Evolutionary conservation across 129 eudicot species (phyloP).

Genomic region (Logfia minima): DNA sequence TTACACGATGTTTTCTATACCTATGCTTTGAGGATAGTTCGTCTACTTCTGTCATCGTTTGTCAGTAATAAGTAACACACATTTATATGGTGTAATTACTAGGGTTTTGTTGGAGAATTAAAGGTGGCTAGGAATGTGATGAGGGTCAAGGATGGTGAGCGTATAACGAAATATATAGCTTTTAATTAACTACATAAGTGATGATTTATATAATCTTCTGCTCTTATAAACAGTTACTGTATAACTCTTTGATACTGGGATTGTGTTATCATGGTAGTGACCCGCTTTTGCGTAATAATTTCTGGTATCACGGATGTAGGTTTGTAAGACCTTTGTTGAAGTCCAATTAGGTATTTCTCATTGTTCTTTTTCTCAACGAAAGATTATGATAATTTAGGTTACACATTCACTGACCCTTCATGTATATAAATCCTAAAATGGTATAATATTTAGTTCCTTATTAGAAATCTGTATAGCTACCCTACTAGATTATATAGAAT

Average conservation of each 20-base stretch:
- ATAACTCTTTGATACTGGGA: not conserved
- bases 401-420: not conserved
- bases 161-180: not conserved
- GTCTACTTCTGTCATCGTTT: not conserved
- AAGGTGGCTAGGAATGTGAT: not conserved
- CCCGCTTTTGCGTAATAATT: not conserved
- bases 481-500: not conserved
- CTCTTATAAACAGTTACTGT: not conserved
- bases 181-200: not conserved
- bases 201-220: not conserved
- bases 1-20: not conserved
- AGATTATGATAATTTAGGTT: not conserved
- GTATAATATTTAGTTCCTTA: not conserved
- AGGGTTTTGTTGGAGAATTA: not conserved
- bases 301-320: not conserved
- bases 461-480: not conserved
- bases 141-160: not conserved
- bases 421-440: not conserved
- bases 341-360: not conserved
- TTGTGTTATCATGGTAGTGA: not conserved
- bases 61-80: not conserved
- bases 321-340: not conserved
- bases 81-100: conserved; percentile 6
- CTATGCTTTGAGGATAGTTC: not conserved
- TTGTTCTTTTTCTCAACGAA: not conserved